phyloP scores from a whole-genome alignment of 2,329 filamentous ascomycete species.

The Cadophora sp. region DNA sequence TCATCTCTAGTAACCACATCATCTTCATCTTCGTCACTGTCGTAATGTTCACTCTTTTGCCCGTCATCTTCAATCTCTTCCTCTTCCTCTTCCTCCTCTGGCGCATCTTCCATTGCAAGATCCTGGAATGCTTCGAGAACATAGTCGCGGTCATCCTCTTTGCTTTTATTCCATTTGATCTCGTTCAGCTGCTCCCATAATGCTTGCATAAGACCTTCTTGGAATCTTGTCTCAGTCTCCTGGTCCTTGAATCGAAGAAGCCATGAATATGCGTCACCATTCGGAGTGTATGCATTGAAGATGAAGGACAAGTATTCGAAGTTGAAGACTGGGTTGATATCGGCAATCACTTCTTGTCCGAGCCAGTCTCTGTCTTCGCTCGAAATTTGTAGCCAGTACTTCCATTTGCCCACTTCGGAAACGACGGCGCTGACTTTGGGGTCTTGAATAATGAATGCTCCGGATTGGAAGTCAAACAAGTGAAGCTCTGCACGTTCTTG shows the following conservation, averaged over 20 bases:
- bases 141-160: constrained; percentile 92
- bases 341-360: constrained; percentile 82
- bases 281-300: constrained; percentile 92
- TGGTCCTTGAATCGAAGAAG: constrained; percentile 90
- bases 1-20: constrained; percentile 71
- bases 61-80: constrained; percentile 63
- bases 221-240: constrained; percentile 80
- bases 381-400: constrained; percentile 92
- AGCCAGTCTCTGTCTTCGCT: constrained; percentile 82
- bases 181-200: constrained; percentile 97
- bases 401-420: constrained; percentile 86
- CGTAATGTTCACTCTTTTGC: constrained; percentile 75
- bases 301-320: constrained; percentile 99
- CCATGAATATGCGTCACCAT: constrained; percentile 95
- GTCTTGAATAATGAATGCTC: constrained; percentile 70
- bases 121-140: constrained; percentile 96
- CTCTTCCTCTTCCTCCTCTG: constrained; percentile 57
- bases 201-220: constrained; percentile 92
- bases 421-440: constrained; percentile 78
- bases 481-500: constrained; percentile 86
- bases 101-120: constrained; percentile 84
- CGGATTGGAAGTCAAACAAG: constrained; percentile 88
- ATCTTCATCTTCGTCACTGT: constrained; percentile 80
- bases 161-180: constrained; percentile 91
- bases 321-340: constrained; percentile 98